Percentiles rank a stretch among this genome's conserved stretches.
Evolutionary conservation across 345 rosid genomes (phyloP).

Genomic region (Theobroma cacao): DNA sequence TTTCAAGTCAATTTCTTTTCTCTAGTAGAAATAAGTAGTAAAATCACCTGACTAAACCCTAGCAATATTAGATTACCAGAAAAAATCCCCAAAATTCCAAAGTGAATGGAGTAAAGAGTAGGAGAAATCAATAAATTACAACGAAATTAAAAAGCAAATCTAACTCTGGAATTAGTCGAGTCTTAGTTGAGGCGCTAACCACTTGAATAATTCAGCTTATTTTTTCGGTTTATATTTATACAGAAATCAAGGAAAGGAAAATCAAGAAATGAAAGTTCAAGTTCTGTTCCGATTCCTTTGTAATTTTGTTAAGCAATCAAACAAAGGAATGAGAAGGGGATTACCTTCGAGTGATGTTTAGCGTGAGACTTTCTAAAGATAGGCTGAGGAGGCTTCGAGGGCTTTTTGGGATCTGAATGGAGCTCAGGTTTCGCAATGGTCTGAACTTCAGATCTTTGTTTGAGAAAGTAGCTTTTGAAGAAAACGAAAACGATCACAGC

Average conservation of each 20-base stretch:
- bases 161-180: not conserved
- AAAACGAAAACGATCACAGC: constrained; percentile 63
- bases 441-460: constrained; percentile 77
- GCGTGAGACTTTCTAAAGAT: constrained; percentile 54
- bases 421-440: constrained; percentile 64
- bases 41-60: constrained; percentile 1
- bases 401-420: constrained; percentile 52
- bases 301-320: not conserved
- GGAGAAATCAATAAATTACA: not conserved
- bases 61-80: not conserved
- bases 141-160: not conserved
- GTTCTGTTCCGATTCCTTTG: not conserved
- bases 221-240: not conserved
- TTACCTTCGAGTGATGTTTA: constrained; percentile 66
- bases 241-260: not conserved
- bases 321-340: not conserved
- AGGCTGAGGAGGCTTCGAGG: constrained; percentile 41
- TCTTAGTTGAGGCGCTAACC: not conserved
- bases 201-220: not conserved
- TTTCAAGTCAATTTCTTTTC: not conserved
- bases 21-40: not conserved
- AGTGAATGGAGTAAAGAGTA: too few relatives aligned
- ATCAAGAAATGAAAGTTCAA: constrained; percentile 2
- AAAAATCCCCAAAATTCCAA: not conserved
- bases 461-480: constrained; percentile 71